Evolutionary conservation across 73 alveolate species (phyloP), one percentile per base, ranked within the genome.

Genomic region (Symbiodinium natans): DNA sequence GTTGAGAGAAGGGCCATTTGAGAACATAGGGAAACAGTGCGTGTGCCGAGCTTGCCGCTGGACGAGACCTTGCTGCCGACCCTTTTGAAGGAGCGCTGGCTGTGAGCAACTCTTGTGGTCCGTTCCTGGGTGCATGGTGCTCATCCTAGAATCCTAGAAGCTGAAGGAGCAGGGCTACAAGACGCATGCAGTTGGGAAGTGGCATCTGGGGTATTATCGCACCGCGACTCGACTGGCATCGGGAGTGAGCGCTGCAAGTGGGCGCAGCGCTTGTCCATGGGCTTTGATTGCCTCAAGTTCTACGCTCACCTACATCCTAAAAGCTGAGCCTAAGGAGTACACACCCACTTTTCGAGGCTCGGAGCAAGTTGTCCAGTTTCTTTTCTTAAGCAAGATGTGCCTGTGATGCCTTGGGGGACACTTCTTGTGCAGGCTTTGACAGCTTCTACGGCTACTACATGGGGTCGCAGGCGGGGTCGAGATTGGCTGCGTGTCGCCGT

Each of bases 291-390:
- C 84, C 36, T 74, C 5, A n/a, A n/a, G n/a, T n/a, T n/a, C n/a
- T n/a, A n/a, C n/a, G n/a, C n/a, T n/a, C n/a, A n/a, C n/a, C n/a
- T n/a, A n/a, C n/a, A n/a, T n/a, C n/a, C n/a, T n/a, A n/a, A n/a
- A n/a, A n/a, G n/a, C n/a, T n/a, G n/a, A n/a, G n/a, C n/a, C n/a
- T 33, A 21, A 86, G 93, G 93, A 52, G 27, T 86, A 86, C 93
- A 86, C 93, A 42, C 93, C 93, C 29, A 86, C 93, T 41, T 86
- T 86, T 36, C 41, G 93, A 54, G 93, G 93, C 82, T 63, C 36
- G 92, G 75, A 42, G 71, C 17, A 27, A n/a, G n/a, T n/a, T n/a
- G n/a, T n/a, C n/a, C n/a, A n/a, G n/a, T n/a, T n/a, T n/a, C n/a
- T n/a, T n/a, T n/a, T n/a, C n/a, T n/a, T n/a, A n/a, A n/a, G n/a